These are phyloP conservation scores for Fonsecaea nubica DNA, from an alignment of 2,329 filamentous ascomycete species.

Conservation along the genomic window DNA sequence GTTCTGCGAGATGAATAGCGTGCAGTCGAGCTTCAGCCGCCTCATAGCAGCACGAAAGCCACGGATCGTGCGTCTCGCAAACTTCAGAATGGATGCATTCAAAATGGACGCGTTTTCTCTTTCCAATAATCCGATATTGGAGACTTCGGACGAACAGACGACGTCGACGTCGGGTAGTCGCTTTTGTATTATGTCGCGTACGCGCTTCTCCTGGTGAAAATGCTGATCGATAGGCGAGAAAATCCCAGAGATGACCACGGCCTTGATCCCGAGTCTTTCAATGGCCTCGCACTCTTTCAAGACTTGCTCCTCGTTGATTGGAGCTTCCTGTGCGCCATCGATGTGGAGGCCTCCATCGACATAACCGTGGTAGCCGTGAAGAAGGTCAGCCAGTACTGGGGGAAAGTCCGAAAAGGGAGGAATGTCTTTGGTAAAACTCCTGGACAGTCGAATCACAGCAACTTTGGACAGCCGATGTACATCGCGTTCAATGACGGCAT, in stretches of 20 bases:
- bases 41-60: constrained; percentile 62
- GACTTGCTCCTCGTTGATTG: constrained; percentile 45
- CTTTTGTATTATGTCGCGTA: constrained; percentile 48
- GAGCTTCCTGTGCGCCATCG: constrained; percentile 55
- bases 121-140: constrained; percentile 58
- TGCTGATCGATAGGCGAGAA: constrained; percentile 56
- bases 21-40: constrained; percentile 59
- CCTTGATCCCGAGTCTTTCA: constrained; percentile 47
- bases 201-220: constrained; percentile 52
- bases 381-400: constrained; percentile 51
- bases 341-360: constrained; percentile 59
- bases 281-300: constrained; percentile 53
- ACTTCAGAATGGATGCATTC: constrained; percentile 67
- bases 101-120: constrained; percentile 71
- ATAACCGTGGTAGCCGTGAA: constrained; percentile 56
- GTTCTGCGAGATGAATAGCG: constrained; percentile 68
- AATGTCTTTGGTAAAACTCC: constrained; percentile 26
- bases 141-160: constrained; percentile 54
- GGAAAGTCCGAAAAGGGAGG: constrained; percentile 61
- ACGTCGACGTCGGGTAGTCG: constrained; percentile 52
- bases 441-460: constrained; percentile 57
- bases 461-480: constrained; percentile 58
- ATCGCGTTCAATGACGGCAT: constrained; percentile 58
- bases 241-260: constrained; percentile 54
- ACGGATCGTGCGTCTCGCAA: constrained; percentile 63